Percentiles rank a stretch among this genome's conserved stretches.
phyloP scores from a whole-genome alignment of 2,329 filamentous ascomycete genomes.

The Stemphylium beticola region DNA sequence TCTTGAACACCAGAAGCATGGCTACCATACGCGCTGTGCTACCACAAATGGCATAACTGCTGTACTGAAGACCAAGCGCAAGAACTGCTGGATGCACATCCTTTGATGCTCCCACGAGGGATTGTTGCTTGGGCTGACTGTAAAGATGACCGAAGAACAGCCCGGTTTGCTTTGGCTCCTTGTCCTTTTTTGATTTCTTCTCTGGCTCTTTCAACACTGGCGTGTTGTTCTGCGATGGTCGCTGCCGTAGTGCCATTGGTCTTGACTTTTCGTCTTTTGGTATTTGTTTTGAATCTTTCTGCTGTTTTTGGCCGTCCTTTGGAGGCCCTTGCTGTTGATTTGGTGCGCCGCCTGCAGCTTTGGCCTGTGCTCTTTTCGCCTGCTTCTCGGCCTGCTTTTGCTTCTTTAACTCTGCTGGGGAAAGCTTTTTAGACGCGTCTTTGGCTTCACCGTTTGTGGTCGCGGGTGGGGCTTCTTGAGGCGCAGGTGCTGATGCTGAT shows the following conservation, averaged over 20 bases:
- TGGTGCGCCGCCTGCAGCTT: slow-evolving; percentile 54
- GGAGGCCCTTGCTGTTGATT: slow-evolving; percentile 44
- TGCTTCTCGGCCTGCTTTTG: slow-evolving; percentile 90
- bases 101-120: slow-evolving; percentile 65
- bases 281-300: slow-evolving; percentile 44
- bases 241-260: slow-evolving; percentile 41
- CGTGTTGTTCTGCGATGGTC: slow-evolving; percentile 38
- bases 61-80: slow-evolving; percentile 87
- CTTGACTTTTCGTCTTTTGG: slow-evolving; percentile 43
- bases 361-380: slow-evolving; percentile 75
- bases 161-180: slow-evolving; percentile 62
- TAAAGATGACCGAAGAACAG: slow-evolving; percentile 75
- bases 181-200: slow-evolving; percentile 43
- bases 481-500: slow-evolving; percentile 15
- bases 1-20: slow-evolving; percentile 87
- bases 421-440: slow-evolving; percentile 61
- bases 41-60: slow-evolving; percentile 84
- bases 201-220: slow-evolving; percentile 38
- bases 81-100: slow-evolving; percentile 87
- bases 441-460: slow-evolving; percentile 30
- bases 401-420: slow-evolving; percentile 84
- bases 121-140: slow-evolving; percentile 72
- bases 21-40: slow-evolving; percentile 87
- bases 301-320: slow-evolving; percentile 43
- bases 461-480: slow-evolving; percentile 17